These are phyloP conservation scores for Sclerotinia glacialis DNA, from an alignment of 2,329 filamentous ascomycete genomes.

Conservation along the genomic window DNA sequence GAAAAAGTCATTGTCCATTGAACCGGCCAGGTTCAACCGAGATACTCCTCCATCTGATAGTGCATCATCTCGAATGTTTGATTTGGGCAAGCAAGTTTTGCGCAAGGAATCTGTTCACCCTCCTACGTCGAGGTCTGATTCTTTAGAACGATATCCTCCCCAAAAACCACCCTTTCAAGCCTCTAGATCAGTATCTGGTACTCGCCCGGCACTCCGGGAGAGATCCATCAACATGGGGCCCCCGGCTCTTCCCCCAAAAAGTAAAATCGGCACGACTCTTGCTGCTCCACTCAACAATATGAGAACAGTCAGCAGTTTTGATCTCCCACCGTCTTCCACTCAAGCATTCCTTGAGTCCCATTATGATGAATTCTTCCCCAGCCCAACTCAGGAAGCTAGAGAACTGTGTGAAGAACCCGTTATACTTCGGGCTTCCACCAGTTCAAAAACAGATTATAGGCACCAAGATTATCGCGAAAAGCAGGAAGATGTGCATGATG, in stretches of 20 bases:
- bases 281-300: background rate
- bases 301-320: background rate
- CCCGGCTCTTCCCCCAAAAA: slow-evolving; percentile 23
- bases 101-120: background rate
- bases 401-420: slow-evolving; percentile 48
- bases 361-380: slow-evolving; percentile 54
- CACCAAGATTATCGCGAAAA: background rate
- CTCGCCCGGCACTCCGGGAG: slow-evolving; percentile 21
- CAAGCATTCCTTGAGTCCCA: slow-evolving; percentile 52
- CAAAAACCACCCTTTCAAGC: background rate
- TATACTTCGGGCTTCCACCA: background rate
- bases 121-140: background rate
- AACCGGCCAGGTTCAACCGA: background rate
- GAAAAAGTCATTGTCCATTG: background rate
- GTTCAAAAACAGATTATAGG: background rate
- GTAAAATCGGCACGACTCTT: slow-evolving; percentile 8
- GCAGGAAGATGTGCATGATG: background rate
- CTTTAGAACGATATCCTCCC: background rate
- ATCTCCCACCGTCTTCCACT: slow-evolving; percentile 45
- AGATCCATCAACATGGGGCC: slow-evolving; percentile 31
- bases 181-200: background rate
- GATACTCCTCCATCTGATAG: background rate
- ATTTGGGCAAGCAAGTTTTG: background rate
- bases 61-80: background rate
- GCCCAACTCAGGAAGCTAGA: slow-evolving; percentile 53